Percentiles rank a stretch among this genome's conserved stretches.
These are phyloP conservation scores for Begonia loranthoides DNA, from an alignment of 306 rosid genomes.

Conservation along the genomic window DNA sequence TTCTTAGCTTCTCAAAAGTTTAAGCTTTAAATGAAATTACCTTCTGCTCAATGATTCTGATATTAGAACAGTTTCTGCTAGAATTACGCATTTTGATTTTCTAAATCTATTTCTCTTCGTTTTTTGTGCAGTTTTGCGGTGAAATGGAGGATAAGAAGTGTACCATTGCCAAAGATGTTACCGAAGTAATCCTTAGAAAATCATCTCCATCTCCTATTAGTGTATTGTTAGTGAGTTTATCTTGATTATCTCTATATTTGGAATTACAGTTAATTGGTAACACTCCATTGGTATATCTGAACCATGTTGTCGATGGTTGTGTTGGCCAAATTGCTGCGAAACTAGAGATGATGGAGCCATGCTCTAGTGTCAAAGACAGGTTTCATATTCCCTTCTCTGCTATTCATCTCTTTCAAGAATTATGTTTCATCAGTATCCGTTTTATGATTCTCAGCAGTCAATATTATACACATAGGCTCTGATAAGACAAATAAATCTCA, in stretches of 20 bases:
- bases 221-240: background rate
- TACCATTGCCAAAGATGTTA: slow-evolving; percentile 50
- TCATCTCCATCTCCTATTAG: background rate
- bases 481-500: too few relatives aligned
- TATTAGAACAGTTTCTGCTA: too few relatives aligned
- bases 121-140: too few relatives aligned
- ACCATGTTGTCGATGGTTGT: slow-evolving; percentile 51
- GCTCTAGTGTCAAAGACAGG: slow-evolving; percentile 66
- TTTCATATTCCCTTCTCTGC: too few relatives aligned
- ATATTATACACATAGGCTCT: too few relatives aligned
- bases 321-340: slow-evolving; percentile 54
- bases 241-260: background rate
- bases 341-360: slow-evolving; percentile 61
- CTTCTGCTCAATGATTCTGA: too few relatives aligned
- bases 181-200: slow-evolving; percentile 31
- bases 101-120: too few relatives aligned
- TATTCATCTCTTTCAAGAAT: too few relatives aligned
- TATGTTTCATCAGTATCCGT: too few relatives aligned
- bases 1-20: too few relatives aligned
- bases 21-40: too few relatives aligned
- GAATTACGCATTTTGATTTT: too few relatives aligned
- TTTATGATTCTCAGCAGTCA: background rate
- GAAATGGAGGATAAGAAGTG: slow-evolving; percentile 36
- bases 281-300: slow-evolving; percentile 51
- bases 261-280: slow-evolving; percentile 34